A percentile compares a stretch with the other conserved stretches of the same genome.
phyloP scores from a whole-genome alignment of 805 yeast genomes.

The Candida caryicola region DNA sequence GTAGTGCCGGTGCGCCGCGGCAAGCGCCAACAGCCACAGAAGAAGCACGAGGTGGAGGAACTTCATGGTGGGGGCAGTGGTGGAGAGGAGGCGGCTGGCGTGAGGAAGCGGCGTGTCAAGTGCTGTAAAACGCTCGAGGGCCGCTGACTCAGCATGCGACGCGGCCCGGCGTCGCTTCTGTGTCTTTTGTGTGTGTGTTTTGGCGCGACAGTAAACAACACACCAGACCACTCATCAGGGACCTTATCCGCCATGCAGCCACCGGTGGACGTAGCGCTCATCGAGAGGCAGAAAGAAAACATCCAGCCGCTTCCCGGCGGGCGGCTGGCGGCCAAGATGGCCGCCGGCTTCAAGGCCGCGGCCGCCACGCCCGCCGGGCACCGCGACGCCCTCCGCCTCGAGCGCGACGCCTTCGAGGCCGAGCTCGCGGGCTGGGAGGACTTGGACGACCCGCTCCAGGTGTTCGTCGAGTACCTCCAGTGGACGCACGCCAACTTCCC shows the following conservation, averaged over 20 bases:
- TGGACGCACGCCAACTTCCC: constrained; percentile 69
- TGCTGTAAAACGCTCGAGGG: too few relatives aligned
- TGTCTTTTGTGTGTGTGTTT: too few relatives aligned
- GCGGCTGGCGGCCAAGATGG: constrained; percentile 59
- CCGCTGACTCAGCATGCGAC: constrained; percentile 1
- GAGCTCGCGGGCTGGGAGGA: constrained; percentile 52
- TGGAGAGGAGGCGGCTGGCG: too few relatives aligned
- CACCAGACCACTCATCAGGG: too few relatives aligned
- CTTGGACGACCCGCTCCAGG: constrained; percentile 80
- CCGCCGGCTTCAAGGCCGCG: constrained; percentile 35
- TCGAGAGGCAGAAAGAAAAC: constrained; percentile 67
- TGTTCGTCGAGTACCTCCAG: constrained; percentile 67
- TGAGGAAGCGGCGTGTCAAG: too few relatives aligned
- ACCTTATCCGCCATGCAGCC: too few relatives aligned
- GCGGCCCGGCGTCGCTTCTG: not conserved
- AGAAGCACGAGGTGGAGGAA: too few relatives aligned
- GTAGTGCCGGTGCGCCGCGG: constrained; percentile 31
- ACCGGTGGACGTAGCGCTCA: constrained; percentile 6
- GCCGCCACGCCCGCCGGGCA: constrained; percentile 17
- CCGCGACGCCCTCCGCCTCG: constrained; percentile 25
- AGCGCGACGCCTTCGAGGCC: constrained; percentile 49
- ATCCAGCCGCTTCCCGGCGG: constrained; percentile 67
- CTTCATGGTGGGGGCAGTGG: too few relatives aligned
- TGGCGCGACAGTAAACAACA: too few relatives aligned
- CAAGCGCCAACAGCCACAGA: constrained; percentile 2